These are phyloP conservation scores for Candida namnaoensis DNA, from an alignment of 805 yeast species.

Conservation along the genomic window DNA sequence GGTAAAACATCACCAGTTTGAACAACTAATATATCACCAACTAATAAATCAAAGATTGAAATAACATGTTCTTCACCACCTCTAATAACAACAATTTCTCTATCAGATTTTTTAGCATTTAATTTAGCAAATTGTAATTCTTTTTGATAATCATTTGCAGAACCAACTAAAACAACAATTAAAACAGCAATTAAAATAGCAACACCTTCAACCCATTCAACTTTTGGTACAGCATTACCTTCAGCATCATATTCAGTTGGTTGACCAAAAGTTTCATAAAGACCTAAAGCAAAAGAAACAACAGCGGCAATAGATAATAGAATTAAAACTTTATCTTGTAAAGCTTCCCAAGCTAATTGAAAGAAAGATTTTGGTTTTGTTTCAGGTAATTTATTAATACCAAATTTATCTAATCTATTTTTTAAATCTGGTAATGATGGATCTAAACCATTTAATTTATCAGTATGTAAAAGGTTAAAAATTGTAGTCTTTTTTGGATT, in stretches of 20 bases:
- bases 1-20: constrained; percentile 96
- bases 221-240: constrained; percentile 69
- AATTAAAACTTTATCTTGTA: constrained; percentile 86
- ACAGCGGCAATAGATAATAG: constrained; percentile 80
- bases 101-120: constrained; percentile 80
- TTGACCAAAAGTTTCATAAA: constrained; percentile 87
- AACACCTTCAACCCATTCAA: constrained; percentile 98
- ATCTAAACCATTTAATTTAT: constrained; percentile 32
- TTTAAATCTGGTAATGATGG: constrained; percentile 21
- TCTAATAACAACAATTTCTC: constrained; percentile 70
- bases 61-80: constrained; percentile 59
- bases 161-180: constrained; percentile 89
- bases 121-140: constrained; percentile 86
- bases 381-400: constrained; percentile 66
- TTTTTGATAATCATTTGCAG: constrained; percentile 94
- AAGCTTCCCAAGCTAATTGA: constrained; percentile 66
- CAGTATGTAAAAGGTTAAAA: constrained; percentile 23
- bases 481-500: background rate
- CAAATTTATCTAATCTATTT: constrained; percentile 43
- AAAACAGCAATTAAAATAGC: constrained; percentile 89
- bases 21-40: constrained; percentile 75
- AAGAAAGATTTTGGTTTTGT: constrained; percentile 62
- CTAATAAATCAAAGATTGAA: constrained; percentile 67
- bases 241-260: constrained; percentile 70
- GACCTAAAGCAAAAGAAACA: constrained; percentile 81